Evolutionary conservation across 2,329 filamentous ascomycete species (phyloP).

Genomic region (Aotearoamyces nothofagi): DNA sequence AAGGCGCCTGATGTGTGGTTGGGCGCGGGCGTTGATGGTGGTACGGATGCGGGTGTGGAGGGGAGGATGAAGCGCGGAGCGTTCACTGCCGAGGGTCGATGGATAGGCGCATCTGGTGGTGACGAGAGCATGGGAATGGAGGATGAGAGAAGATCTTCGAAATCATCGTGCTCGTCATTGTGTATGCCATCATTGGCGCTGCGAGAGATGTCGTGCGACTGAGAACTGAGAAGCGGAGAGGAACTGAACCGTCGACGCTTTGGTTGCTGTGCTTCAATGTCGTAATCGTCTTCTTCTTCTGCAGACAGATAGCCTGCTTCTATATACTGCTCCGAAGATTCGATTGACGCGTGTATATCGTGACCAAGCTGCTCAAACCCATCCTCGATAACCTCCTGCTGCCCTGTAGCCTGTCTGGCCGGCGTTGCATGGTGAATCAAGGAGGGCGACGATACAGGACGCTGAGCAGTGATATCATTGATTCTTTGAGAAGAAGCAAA

Average conservation of each 20-base stretch:
- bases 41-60: conserved; percentile 7
- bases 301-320: conserved; percentile 7
- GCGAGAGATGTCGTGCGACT: not conserved
- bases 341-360: conserved; percentile 16
- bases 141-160: conserved; percentile 7
- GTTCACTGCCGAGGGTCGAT: conserved; percentile 8
- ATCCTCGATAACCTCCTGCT: conserved; percentile 12
- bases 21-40: conserved; percentile 9
- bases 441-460: conserved; percentile 14
- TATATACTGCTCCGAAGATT: conserved; percentile 8
- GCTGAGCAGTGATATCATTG: conserved; percentile 10
- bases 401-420: conserved; percentile 6
- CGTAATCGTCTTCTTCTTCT: conserved; percentile 11
- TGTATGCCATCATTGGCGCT: conserved; percentile 2
- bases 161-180: conserved; percentile 4
- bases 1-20: conserved; percentile 9
- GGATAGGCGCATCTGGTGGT: conserved; percentile 9
- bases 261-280: conserved; percentile 9
- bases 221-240: conserved; percentile 5
- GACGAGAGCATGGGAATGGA: conserved; percentile 13
- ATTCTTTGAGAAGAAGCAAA: conserved; percentile 16
- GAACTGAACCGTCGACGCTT: conserved; percentile 16
- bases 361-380: conserved; percentile 6
- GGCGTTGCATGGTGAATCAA: conserved; percentile 9
- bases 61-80: conserved; percentile 18